A percentile compares a stretch with the other conserved stretches of the same genome.
Evolutionary conservation across 2,329 filamentous ascomycete genomes (phyloP).

Genomic region (Fusarium avenaceum): DNA sequence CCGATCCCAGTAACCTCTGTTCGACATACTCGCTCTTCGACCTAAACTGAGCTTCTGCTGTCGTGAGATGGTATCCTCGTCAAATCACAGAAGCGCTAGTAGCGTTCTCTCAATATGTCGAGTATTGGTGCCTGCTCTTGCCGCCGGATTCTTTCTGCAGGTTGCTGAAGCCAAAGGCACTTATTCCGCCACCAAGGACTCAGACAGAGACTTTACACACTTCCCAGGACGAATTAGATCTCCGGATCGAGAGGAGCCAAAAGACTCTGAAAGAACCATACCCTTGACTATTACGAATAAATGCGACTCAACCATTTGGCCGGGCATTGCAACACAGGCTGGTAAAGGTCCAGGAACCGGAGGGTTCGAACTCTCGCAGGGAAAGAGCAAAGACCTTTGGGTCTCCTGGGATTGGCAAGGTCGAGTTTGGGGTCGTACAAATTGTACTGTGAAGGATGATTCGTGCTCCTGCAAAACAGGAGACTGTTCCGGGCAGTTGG

Average conservation of each 20-base stretch:
- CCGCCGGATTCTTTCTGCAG: constrained; percentile 41
- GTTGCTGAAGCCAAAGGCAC: constrained; percentile 29
- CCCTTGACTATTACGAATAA: constrained; percentile 79
- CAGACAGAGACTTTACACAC: constrained; percentile 49
- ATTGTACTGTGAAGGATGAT: constrained; percentile 80
- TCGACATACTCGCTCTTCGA: constrained; percentile 2
- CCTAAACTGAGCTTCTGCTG: neutral
- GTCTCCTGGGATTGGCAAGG: constrained; percentile 84
- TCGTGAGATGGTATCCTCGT: constrained; percentile 37
- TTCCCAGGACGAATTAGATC: constrained; percentile 46
- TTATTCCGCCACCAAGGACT: constrained; percentile 36
- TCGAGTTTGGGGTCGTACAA: constrained; percentile 85
- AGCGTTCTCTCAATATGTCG: constrained; percentile 42
- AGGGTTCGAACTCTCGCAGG: constrained; percentile 76
- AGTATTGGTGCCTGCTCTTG: constrained; percentile 40
- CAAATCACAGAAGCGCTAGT: constrained; percentile 23
- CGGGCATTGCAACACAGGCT: constrained; percentile 79
- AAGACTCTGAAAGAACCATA: constrained; percentile 54
- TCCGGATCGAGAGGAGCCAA: constrained; percentile 34
- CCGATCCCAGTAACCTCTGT: neutral
- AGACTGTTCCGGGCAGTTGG: constrained; percentile 78
- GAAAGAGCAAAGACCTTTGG: constrained; percentile 70
- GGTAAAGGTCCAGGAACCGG: constrained; percentile 75
- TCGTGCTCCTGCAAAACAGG: constrained; percentile 80
- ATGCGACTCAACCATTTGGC: constrained; percentile 80